Conservation (phyloP, 2,329 filamentous ascomycete genomes). For the Paecilomyces formosus region DNA sequence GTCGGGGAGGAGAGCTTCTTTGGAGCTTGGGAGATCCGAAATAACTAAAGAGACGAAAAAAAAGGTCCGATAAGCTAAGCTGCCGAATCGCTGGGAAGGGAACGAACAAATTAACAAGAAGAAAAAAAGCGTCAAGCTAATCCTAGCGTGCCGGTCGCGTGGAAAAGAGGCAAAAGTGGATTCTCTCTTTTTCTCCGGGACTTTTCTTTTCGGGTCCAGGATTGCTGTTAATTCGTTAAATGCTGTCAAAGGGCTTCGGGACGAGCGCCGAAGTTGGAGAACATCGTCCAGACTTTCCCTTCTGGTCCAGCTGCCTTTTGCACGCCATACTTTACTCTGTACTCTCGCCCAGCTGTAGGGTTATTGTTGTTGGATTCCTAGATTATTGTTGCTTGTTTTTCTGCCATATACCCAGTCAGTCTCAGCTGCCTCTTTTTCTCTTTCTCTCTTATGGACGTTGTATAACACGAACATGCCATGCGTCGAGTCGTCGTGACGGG, state of each 20-base stretch:
- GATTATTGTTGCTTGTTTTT: constrained; percentile 2
- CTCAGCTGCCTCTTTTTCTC: constrained; percentile 2
- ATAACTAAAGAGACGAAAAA: too few species aligned
- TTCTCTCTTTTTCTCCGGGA: not conserved
- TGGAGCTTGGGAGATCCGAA: not conserved
- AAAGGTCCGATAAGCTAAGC: not conserved
- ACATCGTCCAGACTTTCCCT: constrained; percentile 32
- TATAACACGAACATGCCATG: constrained; percentile 23
- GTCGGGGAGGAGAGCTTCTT: not conserved
- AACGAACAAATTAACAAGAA: not conserved
- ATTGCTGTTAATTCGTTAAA: too few species aligned
- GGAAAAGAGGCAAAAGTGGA: not conserved
- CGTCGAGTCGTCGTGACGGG: constrained; percentile 75
- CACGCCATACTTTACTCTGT: too few species aligned
- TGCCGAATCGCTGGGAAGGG: not conserved
- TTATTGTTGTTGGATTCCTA: constrained; percentile 3
- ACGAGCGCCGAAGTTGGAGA: constrained; percentile 1
- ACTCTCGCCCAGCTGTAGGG: constrained; percentile 5
- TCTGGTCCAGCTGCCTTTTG: constrained; percentile 12
- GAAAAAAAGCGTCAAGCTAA: not conserved
- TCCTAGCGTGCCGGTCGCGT: not conserved
- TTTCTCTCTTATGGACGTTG: not conserved
- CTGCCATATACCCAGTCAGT: too few species aligned
- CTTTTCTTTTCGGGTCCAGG: not conserved
- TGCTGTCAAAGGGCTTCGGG: not conserved